Conservation (phyloP, 2,329 filamentous ascomycete species). For the Ophiostoma sp. region DNA sequence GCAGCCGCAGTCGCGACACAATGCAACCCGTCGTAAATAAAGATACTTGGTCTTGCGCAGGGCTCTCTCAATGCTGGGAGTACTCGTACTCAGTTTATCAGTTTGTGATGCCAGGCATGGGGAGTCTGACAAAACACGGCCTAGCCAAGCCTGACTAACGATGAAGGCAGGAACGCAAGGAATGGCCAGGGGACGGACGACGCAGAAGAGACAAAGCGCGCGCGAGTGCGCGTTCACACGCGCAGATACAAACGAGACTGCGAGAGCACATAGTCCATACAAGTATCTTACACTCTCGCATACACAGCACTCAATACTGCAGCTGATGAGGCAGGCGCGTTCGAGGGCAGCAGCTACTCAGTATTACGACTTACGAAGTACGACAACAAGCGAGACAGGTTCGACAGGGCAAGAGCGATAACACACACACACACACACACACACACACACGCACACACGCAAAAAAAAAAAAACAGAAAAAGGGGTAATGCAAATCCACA, state of each 20-base stretch:
- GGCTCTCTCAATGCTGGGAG: neutral
- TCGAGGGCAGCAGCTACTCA: neutral
- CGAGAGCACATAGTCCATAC: too few species aligned
- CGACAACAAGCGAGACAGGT: neutral
- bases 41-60: too few species aligned
- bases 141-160: neutral
- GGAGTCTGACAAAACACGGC: neutral
- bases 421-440: too few species aligned
- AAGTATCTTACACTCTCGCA: too few species aligned
- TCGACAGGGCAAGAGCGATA: neutral
- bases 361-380: too few species aligned
- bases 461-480: slow-evolving; percentile 11
- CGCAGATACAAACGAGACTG: too few species aligned
- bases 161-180: slow-evolving; percentile 11
- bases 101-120: neutral
- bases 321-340: neutral
- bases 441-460: too few species aligned
- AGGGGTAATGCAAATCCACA: slow-evolving; percentile 21
- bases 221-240: neutral
- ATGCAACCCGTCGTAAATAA: too few species aligned
- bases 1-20: too few species aligned
- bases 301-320: too few species aligned
- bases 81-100: neutral
- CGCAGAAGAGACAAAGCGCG: neutral
- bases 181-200: slow-evolving; percentile 8